phyloP scores from a whole-genome alignment of 2,329 filamentous ascomycete species.

The Aspergillus flavus region DNA sequence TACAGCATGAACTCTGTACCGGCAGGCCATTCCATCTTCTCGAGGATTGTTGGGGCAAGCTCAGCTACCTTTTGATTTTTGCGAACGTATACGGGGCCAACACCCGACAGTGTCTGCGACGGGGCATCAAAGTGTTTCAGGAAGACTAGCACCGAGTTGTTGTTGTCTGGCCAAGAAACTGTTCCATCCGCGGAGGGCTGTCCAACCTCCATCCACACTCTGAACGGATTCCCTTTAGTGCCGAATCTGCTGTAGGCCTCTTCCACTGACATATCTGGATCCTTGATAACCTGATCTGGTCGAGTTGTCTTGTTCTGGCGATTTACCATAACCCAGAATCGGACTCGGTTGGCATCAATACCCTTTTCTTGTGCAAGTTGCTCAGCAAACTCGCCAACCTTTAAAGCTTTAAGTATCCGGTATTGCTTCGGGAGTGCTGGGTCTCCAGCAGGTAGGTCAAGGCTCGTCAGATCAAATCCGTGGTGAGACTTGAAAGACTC shows the following conservation, averaged over 20 bases:
- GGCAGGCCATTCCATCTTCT: constrained; percentile 83
- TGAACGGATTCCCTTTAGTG: constrained; percentile 69
- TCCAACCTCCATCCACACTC: constrained; percentile 83
- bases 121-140: constrained; percentile 88
- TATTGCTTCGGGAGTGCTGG: constrained; percentile 72
- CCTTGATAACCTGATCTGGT: constrained; percentile 83
- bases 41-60: constrained; percentile 73
- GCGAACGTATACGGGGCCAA: constrained; percentile 83
- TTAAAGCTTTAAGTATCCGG: constrained; percentile 73
- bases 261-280: constrained; percentile 74
- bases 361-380: constrained; percentile 71
- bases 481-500: constrained; percentile 79
- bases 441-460: constrained; percentile 64
- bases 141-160: constrained; percentile 75
- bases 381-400: constrained; percentile 72
- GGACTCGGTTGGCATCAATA: constrained; percentile 68
- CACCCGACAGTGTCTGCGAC: constrained; percentile 72
- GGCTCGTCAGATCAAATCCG: constrained; percentile 78
- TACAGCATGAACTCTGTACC: constrained; percentile 74
- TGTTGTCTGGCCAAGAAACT: constrained; percentile 64
- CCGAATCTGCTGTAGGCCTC: constrained; percentile 71
- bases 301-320: constrained; percentile 95
- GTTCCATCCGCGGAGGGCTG: constrained; percentile 71
- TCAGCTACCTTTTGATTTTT: constrained; percentile 88
- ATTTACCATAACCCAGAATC: constrained; percentile 97